phyloP scores from a whole-genome alignment of 345 rosid species.

The Geranium rotundifolium region DNA sequence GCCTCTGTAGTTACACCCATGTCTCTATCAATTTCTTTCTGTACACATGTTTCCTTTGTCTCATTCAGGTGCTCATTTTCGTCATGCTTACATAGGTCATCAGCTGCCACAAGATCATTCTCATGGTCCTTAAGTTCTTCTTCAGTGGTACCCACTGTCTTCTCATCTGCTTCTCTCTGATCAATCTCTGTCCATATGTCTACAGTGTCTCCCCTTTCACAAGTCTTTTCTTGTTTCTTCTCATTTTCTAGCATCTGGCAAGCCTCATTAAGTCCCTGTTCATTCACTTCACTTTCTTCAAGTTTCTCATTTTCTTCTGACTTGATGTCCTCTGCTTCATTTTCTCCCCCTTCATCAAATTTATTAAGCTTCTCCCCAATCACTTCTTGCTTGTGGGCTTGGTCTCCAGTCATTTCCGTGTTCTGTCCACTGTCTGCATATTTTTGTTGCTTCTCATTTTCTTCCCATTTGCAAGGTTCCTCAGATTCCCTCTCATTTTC shows the following conservation, averaged over 20 bases:
- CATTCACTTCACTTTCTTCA: constrained; percentile 6
- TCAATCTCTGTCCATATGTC: constrained; percentile 5
- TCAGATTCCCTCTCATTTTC: constrained; percentile 10
- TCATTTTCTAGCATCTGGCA: constrained; percentile 10
- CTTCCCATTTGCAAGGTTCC: constrained; percentile 6
- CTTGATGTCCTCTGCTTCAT: neutral
- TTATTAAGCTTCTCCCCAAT: neutral
- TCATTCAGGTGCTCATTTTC: constrained; percentile 12
- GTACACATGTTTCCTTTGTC: constrained; percentile 16
- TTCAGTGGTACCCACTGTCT: constrained; percentile 3
- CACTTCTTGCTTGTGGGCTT: neutral
- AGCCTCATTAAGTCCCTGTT: constrained; percentile 7
- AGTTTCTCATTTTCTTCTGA: neutral
- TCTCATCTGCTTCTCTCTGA: constrained; percentile 5
- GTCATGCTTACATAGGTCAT: constrained; percentile 16
- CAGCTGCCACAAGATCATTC: constrained; percentile 12
- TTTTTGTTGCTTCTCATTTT: constrained; percentile 3
- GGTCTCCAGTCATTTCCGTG: neutral
- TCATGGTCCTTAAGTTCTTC: constrained; percentile 13
- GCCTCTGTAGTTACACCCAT: constrained; percentile 13
- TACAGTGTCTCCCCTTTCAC: constrained; percentile 11
- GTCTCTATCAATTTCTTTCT: constrained; percentile 14
- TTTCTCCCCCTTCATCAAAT: constrained; percentile 2
- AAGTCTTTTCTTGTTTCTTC: constrained; percentile 17
- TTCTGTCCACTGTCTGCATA: neutral